Conservation (phyloP, 805 yeast genomes). For the Nakazawaea siamensis region DNA sequence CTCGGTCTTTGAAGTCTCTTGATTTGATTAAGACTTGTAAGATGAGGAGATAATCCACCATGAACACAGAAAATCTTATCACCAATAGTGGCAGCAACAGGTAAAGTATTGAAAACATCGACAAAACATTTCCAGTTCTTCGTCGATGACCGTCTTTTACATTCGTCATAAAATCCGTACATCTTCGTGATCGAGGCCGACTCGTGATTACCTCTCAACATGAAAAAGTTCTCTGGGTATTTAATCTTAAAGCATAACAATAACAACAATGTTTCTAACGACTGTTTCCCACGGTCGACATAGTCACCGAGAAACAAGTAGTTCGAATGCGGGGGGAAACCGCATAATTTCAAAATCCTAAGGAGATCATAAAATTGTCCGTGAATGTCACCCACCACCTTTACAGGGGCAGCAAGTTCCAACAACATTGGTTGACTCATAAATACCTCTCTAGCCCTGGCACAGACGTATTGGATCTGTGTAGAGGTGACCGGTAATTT, state of each 20-base stretch:
- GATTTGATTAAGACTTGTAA: conserved; percentile 57
- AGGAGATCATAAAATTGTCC: conserved; percentile 52
- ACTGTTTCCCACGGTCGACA: conserved; percentile 52
- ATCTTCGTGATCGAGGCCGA: conserved; percentile 50
- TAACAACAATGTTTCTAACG: conserved; percentile 45
- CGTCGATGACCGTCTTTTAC: conserved; percentile 40
- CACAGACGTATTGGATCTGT: conserved; percentile 51
- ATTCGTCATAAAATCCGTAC: conserved; percentile 55
- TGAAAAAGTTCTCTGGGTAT: conserved; percentile 53
- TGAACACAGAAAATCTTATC: conserved; percentile 53
- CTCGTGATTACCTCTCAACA: conserved; percentile 55
- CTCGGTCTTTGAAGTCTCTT: conserved; percentile 71
- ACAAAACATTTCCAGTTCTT: conserved; percentile 44
- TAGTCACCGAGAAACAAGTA: conserved; percentile 52
- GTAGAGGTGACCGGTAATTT: conserved; percentile 41
- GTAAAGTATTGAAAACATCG: conserved; percentile 51
- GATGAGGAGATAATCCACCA: conserved; percentile 72
- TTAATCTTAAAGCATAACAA: conserved; percentile 46
- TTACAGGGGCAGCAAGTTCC: conserved; percentile 69
- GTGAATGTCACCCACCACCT: conserved; percentile 79
- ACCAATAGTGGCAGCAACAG: conserved; percentile 54
- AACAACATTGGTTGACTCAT: conserved; percentile 57
- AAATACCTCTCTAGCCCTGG: conserved; percentile 51
- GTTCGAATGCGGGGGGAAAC: conserved; percentile 50
- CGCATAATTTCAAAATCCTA: conserved; percentile 49